Evolutionary conservation across 768 basidiomycete species (phyloP).

Genomic region (Rhizopogon vesiculosus): DNA sequence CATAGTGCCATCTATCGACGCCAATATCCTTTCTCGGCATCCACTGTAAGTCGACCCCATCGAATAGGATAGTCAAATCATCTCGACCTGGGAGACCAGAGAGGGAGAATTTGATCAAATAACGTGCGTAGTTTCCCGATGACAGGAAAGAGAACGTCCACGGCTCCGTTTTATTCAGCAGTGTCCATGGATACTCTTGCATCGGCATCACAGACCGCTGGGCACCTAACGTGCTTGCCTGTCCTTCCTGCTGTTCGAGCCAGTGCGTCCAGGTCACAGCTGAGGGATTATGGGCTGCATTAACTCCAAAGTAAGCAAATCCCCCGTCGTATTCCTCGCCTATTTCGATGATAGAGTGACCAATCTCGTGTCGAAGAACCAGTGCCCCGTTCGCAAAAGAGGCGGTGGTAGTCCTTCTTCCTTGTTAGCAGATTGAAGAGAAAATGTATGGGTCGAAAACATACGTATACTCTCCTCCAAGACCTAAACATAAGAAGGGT

Average conservation of each 20-base stretch:
- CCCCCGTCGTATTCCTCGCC: constrained; percentile 87
- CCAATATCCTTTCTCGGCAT: constrained; percentile 44
- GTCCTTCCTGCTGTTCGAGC: constrained; percentile 40
- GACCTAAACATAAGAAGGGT: constrained; percentile 35
- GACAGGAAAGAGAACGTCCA: constrained; percentile 62
- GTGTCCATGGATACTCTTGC: constrained; percentile 72
- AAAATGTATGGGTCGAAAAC: constrained; percentile 18
- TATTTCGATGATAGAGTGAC: constrained; percentile 73
- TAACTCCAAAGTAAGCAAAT: constrained; percentile 65
- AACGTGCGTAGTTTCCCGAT: constrained; percentile 56
- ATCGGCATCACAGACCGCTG: constrained; percentile 74
- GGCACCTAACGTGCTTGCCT: constrained; percentile 28
- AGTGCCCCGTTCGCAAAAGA: constrained; percentile 70
- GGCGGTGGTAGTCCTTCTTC: constrained; percentile 63
- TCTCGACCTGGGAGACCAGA: constrained; percentile 56
- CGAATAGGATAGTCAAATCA: constrained; percentile 56
- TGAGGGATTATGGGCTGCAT: constrained; percentile 45
- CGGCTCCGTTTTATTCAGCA: constrained; percentile 55
- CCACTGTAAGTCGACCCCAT: constrained; percentile 61
- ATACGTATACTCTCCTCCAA: constrained; percentile 77
- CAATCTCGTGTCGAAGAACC: constrained; percentile 75
- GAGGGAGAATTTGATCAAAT: constrained; percentile 66
- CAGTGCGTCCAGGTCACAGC: constrained; percentile 67
- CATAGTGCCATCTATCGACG: constrained; percentile 74
- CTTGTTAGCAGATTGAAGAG: not conserved